Conservation (phyloP, 768 basidiomycete genomes). For the Sarcomyxa edulis region DNA sequence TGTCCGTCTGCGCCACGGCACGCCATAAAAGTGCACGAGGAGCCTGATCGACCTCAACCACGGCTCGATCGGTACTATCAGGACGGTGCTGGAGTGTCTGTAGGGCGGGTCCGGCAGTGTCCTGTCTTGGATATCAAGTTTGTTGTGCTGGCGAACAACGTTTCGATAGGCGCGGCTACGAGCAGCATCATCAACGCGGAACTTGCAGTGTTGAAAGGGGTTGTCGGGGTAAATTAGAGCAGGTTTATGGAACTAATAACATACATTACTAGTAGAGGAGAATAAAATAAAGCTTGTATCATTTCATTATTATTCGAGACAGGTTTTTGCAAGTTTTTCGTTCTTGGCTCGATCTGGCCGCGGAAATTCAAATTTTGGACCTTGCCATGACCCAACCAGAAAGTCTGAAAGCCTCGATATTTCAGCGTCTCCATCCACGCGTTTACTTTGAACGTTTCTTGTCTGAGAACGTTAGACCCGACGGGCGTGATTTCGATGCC, state of each 20-base stretch:
- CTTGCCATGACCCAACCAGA: constrained; percentile 20
- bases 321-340: too few species aligned
- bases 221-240: constrained; percentile 16
- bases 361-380: too few species aligned
- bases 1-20: constrained; percentile 84
- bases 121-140: constrained; percentile 94
- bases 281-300: too few species aligned
- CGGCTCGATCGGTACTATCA: constrained; percentile 87
- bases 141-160: constrained; percentile 89
- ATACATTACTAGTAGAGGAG: too few species aligned
- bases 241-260: too few species aligned
- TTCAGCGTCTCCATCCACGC: constrained; percentile 86
- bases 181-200: constrained; percentile 97
- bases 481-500: constrained; percentile 63
- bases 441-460: constrained; percentile 87
- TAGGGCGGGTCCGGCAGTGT: constrained; percentile 89
- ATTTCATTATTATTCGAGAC: too few species aligned
- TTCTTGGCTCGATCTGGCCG: too few species aligned
- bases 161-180: constrained; percentile 93
- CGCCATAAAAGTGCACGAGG: constrained; percentile 89
- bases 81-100: constrained; percentile 85
- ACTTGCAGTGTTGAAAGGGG: constrained; percentile 78
- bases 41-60: constrained; percentile 90
- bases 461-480: constrained; percentile 71
- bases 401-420: constrained; percentile 49